A percentile compares a stretch with the other conserved stretches of the same genome.
Evolutionary conservation across 176 grass and related monocot genomes (phyloP).

Genomic region (Oryza longistaminata): DNA sequence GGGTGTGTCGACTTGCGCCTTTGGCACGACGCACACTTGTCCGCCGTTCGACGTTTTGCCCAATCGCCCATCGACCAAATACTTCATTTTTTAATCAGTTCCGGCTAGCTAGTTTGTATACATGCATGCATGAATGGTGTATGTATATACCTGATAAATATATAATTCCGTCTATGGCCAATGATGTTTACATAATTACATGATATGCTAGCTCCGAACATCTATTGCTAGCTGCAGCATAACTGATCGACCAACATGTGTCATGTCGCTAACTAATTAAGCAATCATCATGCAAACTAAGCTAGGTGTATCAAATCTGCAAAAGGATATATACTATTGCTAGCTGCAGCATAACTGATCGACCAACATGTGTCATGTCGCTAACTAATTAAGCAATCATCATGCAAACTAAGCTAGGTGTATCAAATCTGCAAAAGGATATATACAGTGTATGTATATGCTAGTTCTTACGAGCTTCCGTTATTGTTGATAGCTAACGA

Average conservation of each 20-base stretch:
- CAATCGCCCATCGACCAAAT: not conserved
- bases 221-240: not conserved
- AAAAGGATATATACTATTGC: not conserved
- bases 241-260: not conserved
- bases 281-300: not conserved
- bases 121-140: not conserved
- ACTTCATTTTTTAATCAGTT: not conserved
- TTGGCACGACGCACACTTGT: conserved; percentile 11
- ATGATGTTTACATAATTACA: not conserved
- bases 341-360: not conserved
- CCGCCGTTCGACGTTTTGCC: not conserved
- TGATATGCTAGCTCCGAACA: not conserved
- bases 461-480: not conserved
- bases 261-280: not conserved
- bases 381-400: not conserved
- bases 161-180: too few species aligned
- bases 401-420: not conserved
- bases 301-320: not conserved
- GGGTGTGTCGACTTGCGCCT: conserved; percentile 2
- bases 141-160: not conserved
- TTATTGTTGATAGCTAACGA: not conserved
- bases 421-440: not conserved
- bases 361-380: not conserved
- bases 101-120: not conserved
- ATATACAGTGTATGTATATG: not conserved